Evolutionary conservation across 805 yeast genomes (phyloP), one percentile per base, ranked within the genome.

Genomic region (Wickerhamomyces xylosicus): DNA sequence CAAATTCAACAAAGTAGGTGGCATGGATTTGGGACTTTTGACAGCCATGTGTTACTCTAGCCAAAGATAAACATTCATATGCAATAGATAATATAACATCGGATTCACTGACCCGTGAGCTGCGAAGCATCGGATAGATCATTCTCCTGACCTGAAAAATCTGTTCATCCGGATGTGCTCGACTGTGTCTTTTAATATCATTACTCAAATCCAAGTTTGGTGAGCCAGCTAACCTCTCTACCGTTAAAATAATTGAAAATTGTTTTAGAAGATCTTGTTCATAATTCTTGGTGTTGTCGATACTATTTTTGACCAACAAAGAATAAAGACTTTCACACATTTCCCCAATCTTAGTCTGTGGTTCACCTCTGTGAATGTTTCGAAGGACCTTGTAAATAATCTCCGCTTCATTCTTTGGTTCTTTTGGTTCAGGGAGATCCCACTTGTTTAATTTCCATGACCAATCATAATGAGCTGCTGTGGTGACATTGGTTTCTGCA

Each of bases 371-470:
- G 13, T 25, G 29, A 11, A 25, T n/a, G 14, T 25, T 11, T 11
- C 29, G 78, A 43, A 82, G 59, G 1, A 74, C 53, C 4, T 64
- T 61, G 51, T 80, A 85, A 2, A 79, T 57, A 2, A 65, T 59
- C 34, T 69, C 71, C 34, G 72, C 65, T 31, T 66, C 71, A 1
- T 63, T 56, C 0, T 39, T 37, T 0, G 69, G 53, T 0, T 42
- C 46, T 3, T 50, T 53, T 1, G 78, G 66, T 0, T 53, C 44
- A 0, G 94, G 85, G 2, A 83, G 43, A 39, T 80, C 81, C 97
- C 97, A 89, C 37, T 74, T 72, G 33, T 70, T 72, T 32, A 89
- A 57, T 50, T 82, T 82, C 86, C 95, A 80, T 1, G 78, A 72
- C 74, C 86, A 78, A 41, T 72, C 76, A 52, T 69, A 82, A 1